These are phyloP conservation scores for Dillenia suffruticosa DNA, from an alignment of 164 flowering plant genomes.

Conservation along the genomic window DNA sequence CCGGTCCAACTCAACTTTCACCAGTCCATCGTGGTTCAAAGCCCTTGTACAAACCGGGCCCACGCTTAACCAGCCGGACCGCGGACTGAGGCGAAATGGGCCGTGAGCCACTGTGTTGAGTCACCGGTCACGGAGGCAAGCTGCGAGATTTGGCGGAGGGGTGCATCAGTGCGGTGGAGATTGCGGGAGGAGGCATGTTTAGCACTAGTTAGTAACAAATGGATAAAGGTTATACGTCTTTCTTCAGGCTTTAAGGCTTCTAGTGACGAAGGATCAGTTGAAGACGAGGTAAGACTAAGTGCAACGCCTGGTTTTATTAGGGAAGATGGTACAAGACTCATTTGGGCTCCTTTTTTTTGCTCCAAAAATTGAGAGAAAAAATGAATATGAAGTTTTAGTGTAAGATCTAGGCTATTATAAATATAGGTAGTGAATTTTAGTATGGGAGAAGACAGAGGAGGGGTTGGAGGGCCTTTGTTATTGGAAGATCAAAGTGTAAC, in stretches of 20 bases:
- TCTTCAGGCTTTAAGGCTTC: slow-evolving; percentile 30
- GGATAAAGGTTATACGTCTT: slow-evolving; percentile 29
- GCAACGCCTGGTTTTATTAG: slow-evolving; percentile 17
- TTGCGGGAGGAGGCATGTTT: slow-evolving; percentile 35
- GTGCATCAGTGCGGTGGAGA: slow-evolving; percentile 28
- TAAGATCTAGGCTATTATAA: no score
- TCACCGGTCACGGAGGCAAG: slow-evolving; percentile 38
- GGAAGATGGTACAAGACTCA: neutral
- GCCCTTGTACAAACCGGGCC: slow-evolving; percentile 36
- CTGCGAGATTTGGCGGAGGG: slow-evolving; percentile 28
- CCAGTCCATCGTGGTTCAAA: slow-evolving; percentile 5
- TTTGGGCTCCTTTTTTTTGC: no score
- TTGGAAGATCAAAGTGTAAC: no score
- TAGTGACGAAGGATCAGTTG: slow-evolving; percentile 2
- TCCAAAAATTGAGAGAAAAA: neutral
- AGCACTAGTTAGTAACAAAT: slow-evolving; percentile 32
- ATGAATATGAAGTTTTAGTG: no score
- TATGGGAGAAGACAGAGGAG: no score
- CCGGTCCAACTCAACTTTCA: neutral
- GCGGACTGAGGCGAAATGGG: slow-evolving; percentile 35
- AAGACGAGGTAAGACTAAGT: slow-evolving; percentile 17
- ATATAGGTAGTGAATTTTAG: no score
- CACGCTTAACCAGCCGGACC: slow-evolving; percentile 27
- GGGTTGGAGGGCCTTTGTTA: no score
- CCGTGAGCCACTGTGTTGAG: slow-evolving; percentile 38